These are phyloP conservation scores for Chrysoporthe austroafricana DNA, from an alignment of 2,329 filamentous ascomycete genomes.

Conservation along the genomic window DNA sequence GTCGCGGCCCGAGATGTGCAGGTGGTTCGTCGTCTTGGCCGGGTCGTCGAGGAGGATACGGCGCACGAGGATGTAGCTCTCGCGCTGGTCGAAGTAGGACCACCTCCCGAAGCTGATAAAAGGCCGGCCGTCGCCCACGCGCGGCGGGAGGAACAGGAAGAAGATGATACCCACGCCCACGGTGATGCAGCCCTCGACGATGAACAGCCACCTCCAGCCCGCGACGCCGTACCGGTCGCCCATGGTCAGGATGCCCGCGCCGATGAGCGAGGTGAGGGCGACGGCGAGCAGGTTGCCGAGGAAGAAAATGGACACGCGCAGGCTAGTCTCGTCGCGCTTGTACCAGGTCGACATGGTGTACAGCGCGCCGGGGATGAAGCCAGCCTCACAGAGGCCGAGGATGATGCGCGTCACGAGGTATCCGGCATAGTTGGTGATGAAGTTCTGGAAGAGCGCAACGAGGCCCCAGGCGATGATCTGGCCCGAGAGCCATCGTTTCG, in stretches of 20 bases:
- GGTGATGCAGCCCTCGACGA: constrained; percentile 38
- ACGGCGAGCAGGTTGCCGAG: constrained; percentile 34
- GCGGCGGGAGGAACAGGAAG: constrained; percentile 39
- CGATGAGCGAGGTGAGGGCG: constrained; percentile 39
- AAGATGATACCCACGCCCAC: constrained; percentile 39
- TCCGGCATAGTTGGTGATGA: constrained; percentile 37
- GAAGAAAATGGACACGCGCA: constrained; percentile 46
- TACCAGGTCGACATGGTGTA: constrained; percentile 48
- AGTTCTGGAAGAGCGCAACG: constrained; percentile 46
- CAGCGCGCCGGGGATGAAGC: constrained; percentile 44
- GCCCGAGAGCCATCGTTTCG: constrained; percentile 39
- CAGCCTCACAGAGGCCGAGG: constrained; percentile 35
- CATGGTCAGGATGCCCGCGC: constrained; percentile 32
- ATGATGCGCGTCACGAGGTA: constrained; percentile 33
- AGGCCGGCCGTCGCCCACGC: constrained; percentile 40
- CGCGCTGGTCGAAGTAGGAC: constrained; percentile 48
- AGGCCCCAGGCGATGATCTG: constrained; percentile 47
- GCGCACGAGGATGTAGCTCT: constrained; percentile 45
- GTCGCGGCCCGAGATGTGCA: constrained; percentile 42
- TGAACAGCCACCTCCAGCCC: constrained; percentile 52
- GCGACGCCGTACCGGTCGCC: constrained; percentile 35
- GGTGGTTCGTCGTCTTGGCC: constrained; percentile 39
- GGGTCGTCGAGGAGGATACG: constrained; percentile 50
- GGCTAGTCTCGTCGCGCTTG: constrained; percentile 44
- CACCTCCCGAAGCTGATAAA: constrained; percentile 42